A percentile compares a stretch with the other conserved stretches of the same genome.
Evolutionary conservation across 2,329 filamentous ascomycete species (phyloP).

Genomic region (Proliferodiscus dingleyae): DNA sequence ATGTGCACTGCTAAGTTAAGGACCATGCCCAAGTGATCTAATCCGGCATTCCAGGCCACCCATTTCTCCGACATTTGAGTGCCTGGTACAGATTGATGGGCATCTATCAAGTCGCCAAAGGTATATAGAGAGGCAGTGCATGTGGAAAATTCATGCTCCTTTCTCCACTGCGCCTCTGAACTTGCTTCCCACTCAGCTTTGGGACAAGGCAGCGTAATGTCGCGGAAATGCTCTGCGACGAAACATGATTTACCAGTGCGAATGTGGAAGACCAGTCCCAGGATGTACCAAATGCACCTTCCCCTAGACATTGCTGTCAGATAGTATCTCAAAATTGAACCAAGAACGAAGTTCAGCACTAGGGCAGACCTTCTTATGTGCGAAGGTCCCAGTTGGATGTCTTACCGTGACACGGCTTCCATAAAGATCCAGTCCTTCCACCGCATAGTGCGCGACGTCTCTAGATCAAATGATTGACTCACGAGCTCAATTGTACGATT

Average conservation of each 20-base stretch:
- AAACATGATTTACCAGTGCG: constrained; percentile 2
- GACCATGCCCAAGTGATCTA: constrained; percentile 12
- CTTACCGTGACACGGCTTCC: constrained; percentile 20
- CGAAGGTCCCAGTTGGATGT: not conserved
- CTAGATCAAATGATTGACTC: not conserved
- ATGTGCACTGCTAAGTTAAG: constrained; percentile 6
- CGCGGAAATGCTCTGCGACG: not conserved
- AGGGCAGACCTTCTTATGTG: too few relatives aligned
- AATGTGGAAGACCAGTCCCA: constrained; percentile 1
- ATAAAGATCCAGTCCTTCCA: constrained; percentile 26
- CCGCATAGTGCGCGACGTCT: not conserved
- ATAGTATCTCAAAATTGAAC: too few relatives aligned
- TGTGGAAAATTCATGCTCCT: constrained; percentile 1
- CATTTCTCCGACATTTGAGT: not conserved
- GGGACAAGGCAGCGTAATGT: constrained; percentile 4
- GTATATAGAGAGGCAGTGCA: not conserved
- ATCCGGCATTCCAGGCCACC: constrained; percentile 12
- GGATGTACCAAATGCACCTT: constrained; percentile 6
- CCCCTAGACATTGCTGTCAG: constrained; percentile 1
- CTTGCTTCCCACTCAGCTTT: constrained; percentile 12
- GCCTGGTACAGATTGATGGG: not conserved
- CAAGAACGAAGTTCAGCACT: too few relatives aligned
- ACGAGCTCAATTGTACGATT: not conserved
- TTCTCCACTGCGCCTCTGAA: constrained; percentile 4
- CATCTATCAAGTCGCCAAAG: constrained; percentile 9